Percentiles rank a stretch among this genome's conserved stretches.
These are phyloP conservation scores for Basidiobolus meristosporus DNA, from an alignment of 371 early-diverging fungal species.

Conservation along the genomic window DNA sequence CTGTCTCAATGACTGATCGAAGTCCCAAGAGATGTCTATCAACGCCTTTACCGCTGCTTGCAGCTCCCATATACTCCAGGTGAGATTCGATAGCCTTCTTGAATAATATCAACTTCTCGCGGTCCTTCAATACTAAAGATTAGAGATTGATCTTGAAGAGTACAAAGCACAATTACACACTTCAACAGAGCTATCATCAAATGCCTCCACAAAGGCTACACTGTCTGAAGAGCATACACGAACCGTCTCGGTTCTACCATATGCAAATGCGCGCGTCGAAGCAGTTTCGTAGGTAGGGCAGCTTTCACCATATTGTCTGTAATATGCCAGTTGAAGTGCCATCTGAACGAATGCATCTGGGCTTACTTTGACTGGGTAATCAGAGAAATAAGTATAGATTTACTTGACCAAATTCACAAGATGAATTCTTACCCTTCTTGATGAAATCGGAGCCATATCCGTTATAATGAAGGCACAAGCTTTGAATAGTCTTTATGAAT, in stretches of 20 bases:
- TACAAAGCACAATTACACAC: no score
- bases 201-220: conserved; percentile 32
- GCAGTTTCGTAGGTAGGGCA: conserved; percentile 62
- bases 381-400: background rate
- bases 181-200: conserved; percentile 14
- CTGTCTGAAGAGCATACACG: conserved; percentile 48
- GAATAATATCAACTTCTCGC: conserved; percentile 35
- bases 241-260: conserved; percentile 72
- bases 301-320: conserved; percentile 29
- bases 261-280: conserved; percentile 49
- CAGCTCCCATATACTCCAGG: conserved; percentile 38
- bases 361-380: conserved; percentile 23
- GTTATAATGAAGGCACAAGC: conserved; percentile 41
- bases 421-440: conserved; percentile 63
- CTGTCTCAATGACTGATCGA: conserved; percentile 23
- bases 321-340: conserved; percentile 58
- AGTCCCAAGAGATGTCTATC: conserved; percentile 72
- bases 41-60: conserved; percentile 43
- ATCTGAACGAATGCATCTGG: conserved; percentile 73
- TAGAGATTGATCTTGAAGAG: no score
- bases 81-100: no score
- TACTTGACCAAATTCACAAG: conserved; percentile 54
- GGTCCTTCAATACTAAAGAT: no score
- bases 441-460: conserved; percentile 65
- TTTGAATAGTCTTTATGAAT: conserved; percentile 46